Percentiles rank a stretch among this genome's conserved stretches.
These are phyloP conservation scores for Hypoxylon sp. DNA, from an alignment of 2,329 filamentous ascomycete species.

Conservation along the genomic window DNA sequence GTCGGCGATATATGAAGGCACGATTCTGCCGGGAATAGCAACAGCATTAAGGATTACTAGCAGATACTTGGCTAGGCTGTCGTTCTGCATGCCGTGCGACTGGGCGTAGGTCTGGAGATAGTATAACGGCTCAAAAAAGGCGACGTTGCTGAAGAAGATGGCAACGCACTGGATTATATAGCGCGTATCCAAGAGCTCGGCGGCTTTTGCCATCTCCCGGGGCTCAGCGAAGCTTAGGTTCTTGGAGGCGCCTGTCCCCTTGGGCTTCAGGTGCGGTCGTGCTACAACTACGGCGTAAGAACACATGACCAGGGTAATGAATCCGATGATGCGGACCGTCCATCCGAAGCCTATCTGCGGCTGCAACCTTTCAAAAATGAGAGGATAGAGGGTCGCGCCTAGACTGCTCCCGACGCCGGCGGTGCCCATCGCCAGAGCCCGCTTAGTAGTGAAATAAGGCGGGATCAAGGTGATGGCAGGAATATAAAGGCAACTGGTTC, in stretches of 20 bases:
- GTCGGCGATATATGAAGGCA: constrained; percentile 12
- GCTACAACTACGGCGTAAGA: constrained; percentile 8
- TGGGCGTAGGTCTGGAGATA: constrained; percentile 13
- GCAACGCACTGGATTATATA: constrained; percentile 6
- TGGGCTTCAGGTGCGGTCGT: constrained; percentile 8
- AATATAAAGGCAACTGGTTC: constrained; percentile 7
- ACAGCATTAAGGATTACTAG: constrained; percentile 14
- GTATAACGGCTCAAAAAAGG: constrained; percentile 14
- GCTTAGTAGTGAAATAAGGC: constrained; percentile 15
- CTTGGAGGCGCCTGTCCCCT: neutral
- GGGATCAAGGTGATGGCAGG: constrained; percentile 14
- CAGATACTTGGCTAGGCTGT: constrained; percentile 12
- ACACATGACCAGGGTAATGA: constrained; percentile 8
- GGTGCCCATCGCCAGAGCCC: constrained; percentile 10
- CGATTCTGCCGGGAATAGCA: constrained; percentile 12
- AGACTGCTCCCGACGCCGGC: constrained; percentile 5
- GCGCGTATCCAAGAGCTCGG: constrained; percentile 7
- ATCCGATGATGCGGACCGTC: constrained; percentile 10
- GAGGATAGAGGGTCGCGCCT: constrained; percentile 14
- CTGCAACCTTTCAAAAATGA: constrained; percentile 12
- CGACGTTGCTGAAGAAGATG: constrained; percentile 14
- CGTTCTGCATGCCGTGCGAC: constrained; percentile 12
- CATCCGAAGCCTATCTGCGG: constrained; percentile 16
- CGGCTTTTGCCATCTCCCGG: constrained; percentile 2
- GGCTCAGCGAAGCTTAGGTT: neutral